Conservation (phyloP, 345 rosid genomes). For the Balakata baccata region DNA sequence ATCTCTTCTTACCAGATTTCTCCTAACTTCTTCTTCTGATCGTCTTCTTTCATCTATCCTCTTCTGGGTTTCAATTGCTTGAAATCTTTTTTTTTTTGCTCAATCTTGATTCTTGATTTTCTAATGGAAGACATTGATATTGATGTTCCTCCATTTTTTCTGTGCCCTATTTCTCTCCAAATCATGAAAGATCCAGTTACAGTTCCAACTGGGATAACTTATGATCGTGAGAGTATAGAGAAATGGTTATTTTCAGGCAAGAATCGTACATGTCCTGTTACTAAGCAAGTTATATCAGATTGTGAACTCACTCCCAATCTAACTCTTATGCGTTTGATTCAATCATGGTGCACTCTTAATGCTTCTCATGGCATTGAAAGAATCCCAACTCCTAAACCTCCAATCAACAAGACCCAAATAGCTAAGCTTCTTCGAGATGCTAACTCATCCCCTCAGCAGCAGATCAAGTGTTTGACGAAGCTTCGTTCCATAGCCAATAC, state of each 20-base stretch:
- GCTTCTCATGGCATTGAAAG: slow-evolving; percentile 76
- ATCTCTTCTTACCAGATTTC: slow-evolving; percentile 10
- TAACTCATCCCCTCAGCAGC: slow-evolving; percentile 37
- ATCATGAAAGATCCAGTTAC: slow-evolving; percentile 79
- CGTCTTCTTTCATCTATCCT: not conserved
- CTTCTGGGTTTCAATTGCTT: slow-evolving; percentile 12
- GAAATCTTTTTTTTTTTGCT: not conserved
- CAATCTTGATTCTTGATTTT: too few species aligned
- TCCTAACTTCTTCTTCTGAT: not conserved
- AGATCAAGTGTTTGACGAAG: slow-evolving; percentile 46
- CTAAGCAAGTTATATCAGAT: slow-evolving; percentile 55
- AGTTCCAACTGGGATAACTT: slow-evolving; percentile 61
- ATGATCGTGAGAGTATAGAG: slow-evolving; percentile 69
- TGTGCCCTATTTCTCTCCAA: slow-evolving; percentile 69
- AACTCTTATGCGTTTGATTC: slow-evolving; percentile 79
- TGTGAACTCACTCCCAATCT: slow-evolving; percentile 79
- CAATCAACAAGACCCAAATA: slow-evolving; percentile 52
- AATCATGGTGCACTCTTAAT: slow-evolving; percentile 87
- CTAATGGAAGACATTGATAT: slow-evolving; percentile 47
- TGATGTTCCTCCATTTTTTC: slow-evolving; percentile 57
- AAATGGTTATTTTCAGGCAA: slow-evolving; percentile 56
- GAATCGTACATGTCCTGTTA: slow-evolving; percentile 58
- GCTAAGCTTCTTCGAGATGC: slow-evolving; percentile 51
- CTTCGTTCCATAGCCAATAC: slow-evolving; percentile 53
- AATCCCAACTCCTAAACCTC: slow-evolving; percentile 85